A percentile compares a stretch with the other conserved stretches of the same genome.
These are phyloP conservation scores for Penicillium alfredii DNA, from an alignment of 495 filamentous ascomycete species.

Conservation along the genomic window DNA sequence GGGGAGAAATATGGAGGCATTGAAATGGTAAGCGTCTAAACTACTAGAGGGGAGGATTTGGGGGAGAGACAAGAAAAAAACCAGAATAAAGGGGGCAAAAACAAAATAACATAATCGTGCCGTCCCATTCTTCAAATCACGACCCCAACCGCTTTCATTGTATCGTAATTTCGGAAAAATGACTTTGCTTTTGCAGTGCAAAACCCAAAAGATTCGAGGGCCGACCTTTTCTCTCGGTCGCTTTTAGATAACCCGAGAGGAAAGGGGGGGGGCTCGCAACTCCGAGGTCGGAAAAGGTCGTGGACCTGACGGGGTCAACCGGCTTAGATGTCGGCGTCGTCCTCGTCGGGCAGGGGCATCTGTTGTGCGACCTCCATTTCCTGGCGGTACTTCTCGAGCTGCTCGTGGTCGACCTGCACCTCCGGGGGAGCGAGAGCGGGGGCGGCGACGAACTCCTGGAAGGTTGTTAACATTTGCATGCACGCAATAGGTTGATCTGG, in stretches of 20 bases:
- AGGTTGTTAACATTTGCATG: conserved; percentile 7
- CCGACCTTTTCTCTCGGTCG: conserved; percentile 10
- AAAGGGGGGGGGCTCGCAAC: conserved; percentile 4
- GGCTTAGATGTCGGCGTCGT: conserved; percentile 70
- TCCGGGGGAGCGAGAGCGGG: conserved; percentile 91
- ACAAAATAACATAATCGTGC: conserved; percentile 39
- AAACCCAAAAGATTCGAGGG: conserved; percentile 15
- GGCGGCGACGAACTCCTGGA: conserved; percentile 92
- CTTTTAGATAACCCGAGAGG: conserved; percentile 1
- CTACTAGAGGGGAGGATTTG: conserved; percentile 36
- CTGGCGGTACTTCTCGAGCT: conserved; percentile 73
- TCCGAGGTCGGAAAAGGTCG: conserved; percentile 13
- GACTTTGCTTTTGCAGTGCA: conserved; percentile 18
- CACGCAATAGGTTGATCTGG: too few relatives aligned
- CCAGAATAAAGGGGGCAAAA: conserved; percentile 28
- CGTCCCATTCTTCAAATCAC: conserved; percentile 32
- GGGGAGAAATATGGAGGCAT: conserved; percentile 22
- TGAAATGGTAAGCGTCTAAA: conserved; percentile 39
- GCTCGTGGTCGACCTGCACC: conserved; percentile 74
- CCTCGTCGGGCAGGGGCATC: conserved; percentile 91
- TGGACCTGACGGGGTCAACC: conserved; percentile 9
- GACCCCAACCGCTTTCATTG: conserved; percentile 38
- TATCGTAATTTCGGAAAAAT: conserved; percentile 35
- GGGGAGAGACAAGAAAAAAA: too few relatives aligned
- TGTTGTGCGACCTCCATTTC: conserved; percentile 82